Conservation (phyloP, 495 filamentous ascomycete genomes). For the Penicillium canariense region DNA sequence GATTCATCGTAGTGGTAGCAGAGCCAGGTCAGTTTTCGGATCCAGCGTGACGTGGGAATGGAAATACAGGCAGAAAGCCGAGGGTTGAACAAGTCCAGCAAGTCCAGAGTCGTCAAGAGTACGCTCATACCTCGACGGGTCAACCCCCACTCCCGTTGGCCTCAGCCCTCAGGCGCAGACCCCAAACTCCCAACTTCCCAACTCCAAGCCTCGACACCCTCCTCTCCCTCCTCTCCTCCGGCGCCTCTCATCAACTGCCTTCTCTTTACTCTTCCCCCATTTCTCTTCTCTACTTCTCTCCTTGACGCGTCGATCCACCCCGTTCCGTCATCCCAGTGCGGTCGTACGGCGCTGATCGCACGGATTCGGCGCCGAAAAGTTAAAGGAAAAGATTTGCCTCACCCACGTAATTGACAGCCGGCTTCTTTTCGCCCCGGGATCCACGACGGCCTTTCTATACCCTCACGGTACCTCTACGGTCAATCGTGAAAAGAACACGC, state of each 20-base stretch:
- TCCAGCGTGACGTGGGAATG: too few relatives aligned
- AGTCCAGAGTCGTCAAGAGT: too few relatives aligned
- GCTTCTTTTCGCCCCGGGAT: background rate
- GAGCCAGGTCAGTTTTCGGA: background rate
- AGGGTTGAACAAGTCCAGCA: too few relatives aligned
- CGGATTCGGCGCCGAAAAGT: slow-evolving; percentile 29
- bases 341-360: slow-evolving; percentile 22
- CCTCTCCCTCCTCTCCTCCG: slow-evolving; percentile 22
- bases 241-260: slow-evolving; percentile 13
- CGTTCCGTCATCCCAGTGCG: slow-evolving; percentile 7
- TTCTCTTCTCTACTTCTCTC: slow-evolving; percentile 11
- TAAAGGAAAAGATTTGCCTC: slow-evolving; percentile 30
- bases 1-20: background rate
- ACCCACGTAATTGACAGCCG: slow-evolving; percentile 21
- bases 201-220: slow-evolving; percentile 12
- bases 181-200: slow-evolving; percentile 11
- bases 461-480: background rate
- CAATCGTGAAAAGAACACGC: background rate
- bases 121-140: too few relatives aligned
- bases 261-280: slow-evolving; percentile 14
- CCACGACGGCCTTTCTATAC: background rate
- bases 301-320: slow-evolving; percentile 6
- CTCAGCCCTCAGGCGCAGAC: slow-evolving; percentile 23
- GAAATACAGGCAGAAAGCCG: too few relatives aligned
- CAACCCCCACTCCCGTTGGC: slow-evolving; percentile 11